Evolutionary conservation across 768 basidiomycete species (phyloP).

Genomic region (Suillus occidentalis): DNA sequence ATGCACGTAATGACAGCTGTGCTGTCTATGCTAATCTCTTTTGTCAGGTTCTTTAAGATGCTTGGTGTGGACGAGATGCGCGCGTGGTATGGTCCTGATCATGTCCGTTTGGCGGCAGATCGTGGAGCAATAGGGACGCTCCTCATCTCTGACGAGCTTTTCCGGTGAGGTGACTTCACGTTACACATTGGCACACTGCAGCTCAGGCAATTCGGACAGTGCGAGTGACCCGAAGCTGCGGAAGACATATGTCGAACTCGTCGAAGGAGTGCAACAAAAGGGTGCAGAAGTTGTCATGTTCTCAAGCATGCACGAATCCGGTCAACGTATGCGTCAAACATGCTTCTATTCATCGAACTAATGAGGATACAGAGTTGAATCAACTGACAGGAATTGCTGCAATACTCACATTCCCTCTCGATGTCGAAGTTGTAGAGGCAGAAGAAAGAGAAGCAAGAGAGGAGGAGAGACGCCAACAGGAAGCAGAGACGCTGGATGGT

Average conservation of each 20-base stretch:
- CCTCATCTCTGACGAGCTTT: slow-evolving; percentile 92
- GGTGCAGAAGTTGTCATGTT: slow-evolving; percentile 96
- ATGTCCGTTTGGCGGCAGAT: slow-evolving; percentile 88
- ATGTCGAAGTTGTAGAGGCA: slow-evolving; percentile 91
- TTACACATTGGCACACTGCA: neutral
- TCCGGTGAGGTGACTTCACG: slow-evolving; percentile 55
- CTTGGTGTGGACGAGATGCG: slow-evolving; percentile 90
- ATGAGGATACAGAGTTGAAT: slow-evolving; percentile 72
- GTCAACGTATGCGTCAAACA: slow-evolving; percentile 72
- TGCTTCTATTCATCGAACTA: neutral
- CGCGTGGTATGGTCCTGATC: slow-evolving; percentile 98
- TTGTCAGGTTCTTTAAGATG: slow-evolving; percentile 93
- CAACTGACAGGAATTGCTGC: slow-evolving; percentile 94
- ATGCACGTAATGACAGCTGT: neutral
- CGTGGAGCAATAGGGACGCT: slow-evolving; percentile 93
- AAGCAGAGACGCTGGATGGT: slow-evolving; percentile 9
- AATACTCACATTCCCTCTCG: slow-evolving; percentile 92
- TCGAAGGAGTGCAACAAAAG: slow-evolving; percentile 84
- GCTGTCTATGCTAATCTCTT: neutral
- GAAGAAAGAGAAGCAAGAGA: slow-evolving; percentile 80
- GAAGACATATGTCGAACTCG: slow-evolving; percentile 82
- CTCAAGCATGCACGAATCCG: slow-evolving; percentile 99
- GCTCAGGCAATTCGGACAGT: slow-evolving; percentile 38
- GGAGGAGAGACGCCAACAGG: slow-evolving; percentile 29
- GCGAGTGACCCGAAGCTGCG: slow-evolving; percentile 76